These are phyloP conservation scores for Salix udensis DNA, from an alignment of 345 rosid species.

Conservation along the genomic window DNA sequence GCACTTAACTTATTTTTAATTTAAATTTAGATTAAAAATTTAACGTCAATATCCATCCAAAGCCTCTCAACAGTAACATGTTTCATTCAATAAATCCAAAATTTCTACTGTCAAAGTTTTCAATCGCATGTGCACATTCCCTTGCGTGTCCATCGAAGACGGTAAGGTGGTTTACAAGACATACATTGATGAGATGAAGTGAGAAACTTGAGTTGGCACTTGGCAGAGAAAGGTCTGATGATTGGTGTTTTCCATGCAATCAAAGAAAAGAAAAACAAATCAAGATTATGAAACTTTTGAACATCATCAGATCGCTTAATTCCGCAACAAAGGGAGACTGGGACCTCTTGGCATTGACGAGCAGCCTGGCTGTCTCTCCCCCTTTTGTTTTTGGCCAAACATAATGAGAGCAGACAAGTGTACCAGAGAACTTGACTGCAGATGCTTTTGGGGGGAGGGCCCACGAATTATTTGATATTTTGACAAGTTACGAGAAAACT, in stretches of 20 bases:
- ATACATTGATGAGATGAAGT: not conserved
- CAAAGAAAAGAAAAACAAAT: not conserved
- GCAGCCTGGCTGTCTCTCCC: not conserved
- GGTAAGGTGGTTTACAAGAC: not conserved
- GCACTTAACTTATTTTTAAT: too few relatives aligned
- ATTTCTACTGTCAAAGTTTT: not conserved
- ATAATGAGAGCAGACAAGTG: conserved; percentile 6
- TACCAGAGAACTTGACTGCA: not conserved
- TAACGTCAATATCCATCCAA: not conserved
- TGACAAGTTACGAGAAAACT: not conserved
- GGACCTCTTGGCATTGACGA: not conserved
- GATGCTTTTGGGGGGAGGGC: not conserved
- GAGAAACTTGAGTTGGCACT: not conserved
- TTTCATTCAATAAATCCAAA: not conserved
- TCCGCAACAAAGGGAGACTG: conserved; percentile 2
- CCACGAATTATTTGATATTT: not conserved
- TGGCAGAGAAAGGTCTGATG: not conserved
- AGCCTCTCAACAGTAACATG: not conserved
- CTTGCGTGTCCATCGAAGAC: not conserved
- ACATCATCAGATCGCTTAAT: not conserved
- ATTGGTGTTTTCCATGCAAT: not conserved
- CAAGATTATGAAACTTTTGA: not conserved
- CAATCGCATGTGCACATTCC: not conserved
- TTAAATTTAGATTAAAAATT: too few relatives aligned
- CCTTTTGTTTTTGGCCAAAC: not conserved